phyloP scores from a whole-genome alignment of 1,284 basidiomycete genomes.

The Inonotus hispidus region DNA sequence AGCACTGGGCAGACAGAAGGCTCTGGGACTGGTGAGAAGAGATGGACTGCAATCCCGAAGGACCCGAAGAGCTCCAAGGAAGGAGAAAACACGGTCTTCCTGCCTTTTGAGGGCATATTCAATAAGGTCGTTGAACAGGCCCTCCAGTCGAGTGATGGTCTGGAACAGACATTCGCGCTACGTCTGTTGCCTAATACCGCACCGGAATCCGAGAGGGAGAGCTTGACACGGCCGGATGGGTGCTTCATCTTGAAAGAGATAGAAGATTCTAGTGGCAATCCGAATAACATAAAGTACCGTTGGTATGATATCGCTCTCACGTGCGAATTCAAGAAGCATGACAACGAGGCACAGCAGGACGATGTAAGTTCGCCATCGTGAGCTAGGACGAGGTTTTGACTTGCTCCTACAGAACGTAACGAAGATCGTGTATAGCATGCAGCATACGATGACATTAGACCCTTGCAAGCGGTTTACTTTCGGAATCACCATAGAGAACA shows the following conservation, averaged over 20 bases:
- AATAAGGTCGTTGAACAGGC: not conserved
- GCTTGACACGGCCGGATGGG: not conserved
- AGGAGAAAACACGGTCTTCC: not conserved
- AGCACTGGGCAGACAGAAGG: too few relatives aligned
- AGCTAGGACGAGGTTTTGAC: not conserved
- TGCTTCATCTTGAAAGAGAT: not conserved
- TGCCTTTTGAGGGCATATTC: not conserved
- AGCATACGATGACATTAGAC: slow-evolving; percentile 18
- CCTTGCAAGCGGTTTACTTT: slow-evolving; percentile 18
- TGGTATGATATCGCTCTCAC: slow-evolving; percentile 3
- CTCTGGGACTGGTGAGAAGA: too few relatives aligned
- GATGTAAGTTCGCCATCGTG: slow-evolving; percentile 1
- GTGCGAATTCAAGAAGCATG: not conserved
- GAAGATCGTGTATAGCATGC: slow-evolving; percentile 17
- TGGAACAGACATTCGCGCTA: not conserved
- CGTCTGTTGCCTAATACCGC: not conserved
- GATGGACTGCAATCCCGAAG: not conserved
- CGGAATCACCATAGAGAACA: slow-evolving; percentile 18
- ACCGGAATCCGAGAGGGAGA: not conserved
- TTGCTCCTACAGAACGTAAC: slow-evolving; percentile 15
- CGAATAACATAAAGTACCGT: not conserved
- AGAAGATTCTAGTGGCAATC: not conserved
- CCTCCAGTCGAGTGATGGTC: not conserved
- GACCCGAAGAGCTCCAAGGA: not conserved
- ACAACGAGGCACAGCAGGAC: not conserved